Percentiles rank a stretch among this genome's conserved stretches.
Conservation (phyloP, 495 filamentous ascomycete genomes). For the Aspergillus hancockii region DNA sequence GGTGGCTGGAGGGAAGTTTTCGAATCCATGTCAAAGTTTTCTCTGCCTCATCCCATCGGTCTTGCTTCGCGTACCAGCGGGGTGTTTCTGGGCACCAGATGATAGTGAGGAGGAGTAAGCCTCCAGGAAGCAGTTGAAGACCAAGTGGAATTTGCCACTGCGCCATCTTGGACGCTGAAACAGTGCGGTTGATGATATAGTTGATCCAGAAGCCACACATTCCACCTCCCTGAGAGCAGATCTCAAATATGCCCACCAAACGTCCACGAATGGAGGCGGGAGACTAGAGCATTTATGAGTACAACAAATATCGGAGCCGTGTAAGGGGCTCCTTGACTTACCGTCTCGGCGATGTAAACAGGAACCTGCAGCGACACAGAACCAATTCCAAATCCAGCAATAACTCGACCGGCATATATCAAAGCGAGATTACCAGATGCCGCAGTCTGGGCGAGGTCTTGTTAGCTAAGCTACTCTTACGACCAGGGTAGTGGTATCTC, state of each 20-base stretch:
- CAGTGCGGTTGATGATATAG: constrained; percentile 39
- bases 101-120: constrained; percentile 38
- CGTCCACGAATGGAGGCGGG: constrained; percentile 72
- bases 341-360: constrained; percentile 67
- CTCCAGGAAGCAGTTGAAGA: constrained; percentile 45
- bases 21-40: constrained; percentile 52
- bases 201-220: constrained; percentile 68
- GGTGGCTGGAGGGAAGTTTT: constrained; percentile 28
- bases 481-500: neutral
- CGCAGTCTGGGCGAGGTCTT: constrained; percentile 40
- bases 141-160: constrained; percentile 49
- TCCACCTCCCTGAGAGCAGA: constrained; percentile 64
- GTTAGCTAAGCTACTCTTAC: neutral
- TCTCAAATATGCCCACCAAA: constrained; percentile 68
- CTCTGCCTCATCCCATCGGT: constrained; percentile 58
- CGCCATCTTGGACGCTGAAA: constrained; percentile 20
- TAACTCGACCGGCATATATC: constrained; percentile 61
- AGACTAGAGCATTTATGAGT: constrained; percentile 43
- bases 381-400: constrained; percentile 68
- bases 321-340: neutral
- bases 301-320: neutral
- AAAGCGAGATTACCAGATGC: constrained; percentile 49
- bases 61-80: constrained; percentile 54
- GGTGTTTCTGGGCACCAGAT: constrained; percentile 45
- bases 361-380: constrained; percentile 72